phyloP scores from a whole-genome alignment of 192 early-diverging fungal genomes.

The Spizellomyces sp. region DNA sequence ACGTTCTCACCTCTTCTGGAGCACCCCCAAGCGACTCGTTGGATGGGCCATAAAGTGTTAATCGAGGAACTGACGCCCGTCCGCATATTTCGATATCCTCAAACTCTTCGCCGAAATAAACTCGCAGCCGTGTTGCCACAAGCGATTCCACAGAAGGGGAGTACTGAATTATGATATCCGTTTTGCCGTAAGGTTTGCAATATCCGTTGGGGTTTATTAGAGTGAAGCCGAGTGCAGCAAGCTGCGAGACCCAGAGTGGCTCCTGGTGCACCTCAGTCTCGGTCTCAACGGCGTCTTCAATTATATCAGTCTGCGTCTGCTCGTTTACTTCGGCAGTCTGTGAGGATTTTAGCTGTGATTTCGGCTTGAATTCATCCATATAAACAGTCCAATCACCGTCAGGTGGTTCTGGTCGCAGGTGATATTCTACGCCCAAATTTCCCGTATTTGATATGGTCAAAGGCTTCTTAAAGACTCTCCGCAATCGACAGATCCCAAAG shows the following conservation, averaged over 20 bases:
- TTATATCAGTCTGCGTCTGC: neutral
- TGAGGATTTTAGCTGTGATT: neutral
- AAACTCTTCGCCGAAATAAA: constrained; percentile 50
- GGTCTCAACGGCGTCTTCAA: neutral
- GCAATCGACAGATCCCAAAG: constrained; percentile 60
- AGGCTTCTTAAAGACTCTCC: constrained; percentile 48
- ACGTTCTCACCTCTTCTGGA: constrained; percentile 4
- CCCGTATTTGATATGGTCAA: constrained; percentile 53
- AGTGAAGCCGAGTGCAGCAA: constrained; percentile 39
- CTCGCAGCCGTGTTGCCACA: constrained; percentile 37
- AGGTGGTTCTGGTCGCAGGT: constrained; percentile 54
- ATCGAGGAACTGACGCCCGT: constrained; percentile 37
- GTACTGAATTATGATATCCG: constrained; percentile 50
- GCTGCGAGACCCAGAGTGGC: constrained; percentile 35
- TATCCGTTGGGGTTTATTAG: constrained; percentile 53
- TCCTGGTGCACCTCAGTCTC: neutral
- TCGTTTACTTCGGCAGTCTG: neutral
- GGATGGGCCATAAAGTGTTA: constrained; percentile 36
- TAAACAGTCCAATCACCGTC: constrained; percentile 48
- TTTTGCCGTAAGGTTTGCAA: constrained; percentile 43
- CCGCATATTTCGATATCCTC: constrained; percentile 57
- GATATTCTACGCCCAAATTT: constrained; percentile 56
- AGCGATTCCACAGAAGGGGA: constrained; percentile 35
- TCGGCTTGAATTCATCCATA: constrained; percentile 26
- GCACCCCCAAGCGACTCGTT: constrained; percentile 34